Evolutionary conservation across 2,329 filamentous ascomycete species (phyloP).

Genomic region (Calonectria leucothoes): DNA sequence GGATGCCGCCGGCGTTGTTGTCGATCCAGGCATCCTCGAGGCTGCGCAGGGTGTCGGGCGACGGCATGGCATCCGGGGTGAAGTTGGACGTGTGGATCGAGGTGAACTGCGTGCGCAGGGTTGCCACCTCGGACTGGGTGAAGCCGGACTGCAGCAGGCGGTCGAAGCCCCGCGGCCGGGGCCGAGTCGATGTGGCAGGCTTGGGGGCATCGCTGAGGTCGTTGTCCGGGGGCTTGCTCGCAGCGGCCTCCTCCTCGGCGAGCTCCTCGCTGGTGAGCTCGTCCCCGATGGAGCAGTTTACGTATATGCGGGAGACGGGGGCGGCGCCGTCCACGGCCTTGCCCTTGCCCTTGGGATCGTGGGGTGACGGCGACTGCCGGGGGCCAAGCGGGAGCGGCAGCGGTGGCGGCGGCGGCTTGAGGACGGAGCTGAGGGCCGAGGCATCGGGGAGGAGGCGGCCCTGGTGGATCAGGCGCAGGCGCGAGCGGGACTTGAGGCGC

Average conservation of each 20-base stretch:
- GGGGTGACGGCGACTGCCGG: slow-evolving; percentile 49
- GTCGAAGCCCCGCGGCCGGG: slow-evolving; percentile 80
- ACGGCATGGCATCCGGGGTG: slow-evolving; percentile 91
- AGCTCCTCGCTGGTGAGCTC: slow-evolving; percentile 77
- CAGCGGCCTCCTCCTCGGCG: slow-evolving; percentile 69
- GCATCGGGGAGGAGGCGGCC: slow-evolving; percentile 87
- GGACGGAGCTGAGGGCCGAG: slow-evolving; percentile 73
- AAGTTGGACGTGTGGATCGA: slow-evolving; percentile 84
- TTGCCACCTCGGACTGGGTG: slow-evolving; percentile 83
- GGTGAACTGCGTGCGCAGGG: slow-evolving; percentile 88
- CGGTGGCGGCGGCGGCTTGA: slow-evolving; percentile 73
- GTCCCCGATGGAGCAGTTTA: slow-evolving; percentile 93
- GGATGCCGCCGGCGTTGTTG: slow-evolving; percentile 61
- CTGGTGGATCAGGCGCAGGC: slow-evolving; percentile 89
- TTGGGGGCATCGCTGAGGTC: slow-evolving; percentile 61
- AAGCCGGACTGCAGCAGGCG: slow-evolving; percentile 85
- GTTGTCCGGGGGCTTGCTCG: slow-evolving; percentile 50
- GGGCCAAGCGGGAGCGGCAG: too few relatives aligned
- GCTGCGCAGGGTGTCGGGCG: slow-evolving; percentile 76
- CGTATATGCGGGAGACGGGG: slow-evolving; percentile 75
- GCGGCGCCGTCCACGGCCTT: slow-evolving; percentile 69
- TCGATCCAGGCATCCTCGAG: slow-evolving; percentile 96
- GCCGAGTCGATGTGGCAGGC: slow-evolving; percentile 43
- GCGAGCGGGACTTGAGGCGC: slow-evolving; percentile 75
- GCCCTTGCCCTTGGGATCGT: slow-evolving; percentile 57